Base-by-base conservation (phyloP, 306 rosid genomes). In the Spatholobus suberectus region DNA sequence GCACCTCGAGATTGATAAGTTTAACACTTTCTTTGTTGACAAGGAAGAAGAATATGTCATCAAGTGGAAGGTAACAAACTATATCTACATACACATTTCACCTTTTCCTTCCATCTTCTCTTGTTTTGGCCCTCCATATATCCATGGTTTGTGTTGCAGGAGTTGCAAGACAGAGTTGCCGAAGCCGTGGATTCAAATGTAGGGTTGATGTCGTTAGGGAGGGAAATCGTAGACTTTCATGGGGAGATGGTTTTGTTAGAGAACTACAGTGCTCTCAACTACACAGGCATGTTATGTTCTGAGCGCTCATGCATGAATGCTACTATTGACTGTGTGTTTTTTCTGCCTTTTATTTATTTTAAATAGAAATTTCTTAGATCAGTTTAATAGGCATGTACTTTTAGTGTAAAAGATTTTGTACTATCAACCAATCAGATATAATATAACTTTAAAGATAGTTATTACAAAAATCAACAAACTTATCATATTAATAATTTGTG, bases 201-300 rank as follows among this genome's bases (percentile, higher is more conserved):
- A 34, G 93, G 90, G 90, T 79, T 88, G 89, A 87, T 89, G 81
- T 58, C 85, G 14, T 84, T 90, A 26, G 90, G 97, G 84, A 89
- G 91, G 77, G 93, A 90, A 73, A 86, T 92, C 26, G 98, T 91
- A 67, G 94, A 94, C 81, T 85, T 94, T 81, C 97, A 94, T 80
- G 98, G 98, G 76, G 98, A 94, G 84, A 91, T 94, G 97, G 92
- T 94, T 84, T 82, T 94, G 89, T 80, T 94, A 77, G 96, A 86
- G 87, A 94, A 92, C 80, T 92, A 94, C 69, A 92, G 98, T 76
- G 90, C 90, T 76, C 95, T 94, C 35, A 94, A 94, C 87, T 92
- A 89, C 82, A 92, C 90, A 84, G 96, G 98, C 61, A 54, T 54
- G 61, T 20, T 18, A 18, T 54, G 61, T 54, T 54, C 27, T 20